Evolutionary conservation across 371 early-diverging fungal genomes (phyloP).

Genomic region (Nematocida sp.): DNA sequence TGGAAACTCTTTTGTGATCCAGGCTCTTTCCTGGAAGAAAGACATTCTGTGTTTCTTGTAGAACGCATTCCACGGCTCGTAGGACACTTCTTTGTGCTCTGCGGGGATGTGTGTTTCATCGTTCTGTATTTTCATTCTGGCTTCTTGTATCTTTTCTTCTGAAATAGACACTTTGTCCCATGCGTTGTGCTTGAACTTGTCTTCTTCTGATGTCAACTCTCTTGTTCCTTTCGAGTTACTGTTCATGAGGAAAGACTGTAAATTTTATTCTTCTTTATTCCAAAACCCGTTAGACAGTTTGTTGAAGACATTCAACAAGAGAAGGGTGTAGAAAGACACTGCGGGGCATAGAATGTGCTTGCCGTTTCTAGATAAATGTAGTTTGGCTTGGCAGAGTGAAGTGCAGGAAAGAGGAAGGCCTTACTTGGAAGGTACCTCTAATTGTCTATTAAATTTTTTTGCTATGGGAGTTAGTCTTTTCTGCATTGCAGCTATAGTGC

Average conservation of each 20-base stretch:
- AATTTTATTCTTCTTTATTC: no score
- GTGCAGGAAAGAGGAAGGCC: no score
- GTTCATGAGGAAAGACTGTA: neutral
- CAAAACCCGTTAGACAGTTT: no score
- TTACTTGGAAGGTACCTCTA: no score
- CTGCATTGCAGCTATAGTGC: no score
- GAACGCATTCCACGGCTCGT: slow-evolving; percentile 53
- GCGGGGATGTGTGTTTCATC: slow-evolving; percentile 4
- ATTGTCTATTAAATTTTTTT: no score
- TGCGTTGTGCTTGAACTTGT: slow-evolving; percentile 51
- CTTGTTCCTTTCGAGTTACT: neutral
- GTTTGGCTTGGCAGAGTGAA: no score
- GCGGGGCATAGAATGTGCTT: no score
- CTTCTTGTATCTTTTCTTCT: slow-evolving; percentile 11
- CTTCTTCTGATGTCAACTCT: neutral
- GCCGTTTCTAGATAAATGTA: no score
- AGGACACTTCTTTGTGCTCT: neutral
- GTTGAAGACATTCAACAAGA: no score
- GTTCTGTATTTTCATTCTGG: slow-evolving; percentile 42
- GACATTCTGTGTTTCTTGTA: slow-evolving; percentile 50
- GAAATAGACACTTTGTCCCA: slow-evolving; percentile 53
- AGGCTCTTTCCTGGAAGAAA: slow-evolving; percentile 54
- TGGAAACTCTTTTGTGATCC: slow-evolving; percentile 51
- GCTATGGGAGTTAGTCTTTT: no score
- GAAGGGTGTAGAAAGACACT: no score